These are phyloP conservation scores for Saprolegnia diclina DNA, from an alignment of 352 stramenopile genomes.

Conservation along the genomic window DNA sequence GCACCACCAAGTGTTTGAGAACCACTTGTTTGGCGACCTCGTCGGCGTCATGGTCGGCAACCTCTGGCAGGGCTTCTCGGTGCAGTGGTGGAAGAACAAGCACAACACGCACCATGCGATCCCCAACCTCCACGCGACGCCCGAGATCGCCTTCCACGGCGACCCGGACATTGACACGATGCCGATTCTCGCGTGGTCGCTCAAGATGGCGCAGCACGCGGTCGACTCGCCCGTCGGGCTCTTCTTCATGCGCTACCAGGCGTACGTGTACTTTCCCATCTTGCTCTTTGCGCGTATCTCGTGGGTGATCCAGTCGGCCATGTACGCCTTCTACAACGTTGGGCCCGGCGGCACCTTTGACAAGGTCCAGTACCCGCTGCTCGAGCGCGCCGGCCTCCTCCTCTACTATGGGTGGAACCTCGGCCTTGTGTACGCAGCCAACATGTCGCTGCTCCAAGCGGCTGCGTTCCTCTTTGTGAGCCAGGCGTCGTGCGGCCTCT, in stretches of 20 bases:
- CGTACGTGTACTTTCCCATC: constrained; percentile 96
- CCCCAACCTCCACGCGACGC: constrained; percentile 93
- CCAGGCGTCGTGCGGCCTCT: constrained; percentile 89
- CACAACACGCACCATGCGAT: constrained; percentile 99
- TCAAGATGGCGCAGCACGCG: constrained; percentile 90
- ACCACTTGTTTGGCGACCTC: constrained; percentile 90
- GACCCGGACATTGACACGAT: constrained; percentile 99
- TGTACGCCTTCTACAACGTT: constrained; percentile 88
- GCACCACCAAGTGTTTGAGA: constrained; percentile 97
- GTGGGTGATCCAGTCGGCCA: constrained; percentile 95
- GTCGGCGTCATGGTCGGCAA: constrained; percentile 93
- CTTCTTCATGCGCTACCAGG: constrained; percentile 92
- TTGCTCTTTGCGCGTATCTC: constrained; percentile 94
- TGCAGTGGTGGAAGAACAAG: constrained; percentile 98
- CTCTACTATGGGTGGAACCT: constrained; percentile 93
- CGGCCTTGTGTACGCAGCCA: constrained; percentile 54
- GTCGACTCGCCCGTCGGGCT: constrained; percentile 71
- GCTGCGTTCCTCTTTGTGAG: constrained; percentile 78
- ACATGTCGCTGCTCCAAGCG: constrained; percentile 63
- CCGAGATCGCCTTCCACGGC: constrained; percentile 78
- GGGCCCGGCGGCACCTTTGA: constrained; percentile 81
- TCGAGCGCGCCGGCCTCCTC: constrained; percentile 65
- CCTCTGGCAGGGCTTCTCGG: constrained; percentile 96
- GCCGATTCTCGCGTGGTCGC: constrained; percentile 95
- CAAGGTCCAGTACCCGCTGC: constrained; percentile 80